A percentile compares a stretch with the other conserved stretches of the same genome.
These are phyloP conservation scores for Rhodosporidiobolus sp. DNA, from an alignment of 768 basidiomycete species.

Conservation along the genomic window DNA sequence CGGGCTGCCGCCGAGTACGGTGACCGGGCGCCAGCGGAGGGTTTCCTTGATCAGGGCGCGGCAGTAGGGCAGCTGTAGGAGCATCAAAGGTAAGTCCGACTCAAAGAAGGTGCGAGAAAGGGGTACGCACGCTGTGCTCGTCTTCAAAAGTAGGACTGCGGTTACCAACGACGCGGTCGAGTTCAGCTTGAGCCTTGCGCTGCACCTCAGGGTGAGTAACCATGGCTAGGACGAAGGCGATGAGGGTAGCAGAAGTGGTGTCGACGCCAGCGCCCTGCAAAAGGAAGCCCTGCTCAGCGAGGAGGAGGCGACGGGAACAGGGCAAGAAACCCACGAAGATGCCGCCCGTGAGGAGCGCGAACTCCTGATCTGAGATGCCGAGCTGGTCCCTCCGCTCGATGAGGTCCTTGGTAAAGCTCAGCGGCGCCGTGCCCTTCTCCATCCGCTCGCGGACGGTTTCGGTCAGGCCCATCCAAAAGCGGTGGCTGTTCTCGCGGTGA, in stretches of 20 bases:
- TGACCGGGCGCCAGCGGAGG: conserved; percentile 38
- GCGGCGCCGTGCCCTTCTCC: conserved; percentile 6
- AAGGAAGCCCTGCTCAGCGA: too few species aligned
- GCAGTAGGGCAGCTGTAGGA: conserved; percentile 28
- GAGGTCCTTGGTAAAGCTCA: conserved; percentile 7
- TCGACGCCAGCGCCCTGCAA: conserved; percentile 25
- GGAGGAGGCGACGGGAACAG: too few species aligned
- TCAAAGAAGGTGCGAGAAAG: too few species aligned
- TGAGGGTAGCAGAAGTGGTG: conserved; percentile 19
- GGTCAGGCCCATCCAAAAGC: conserved; percentile 4
- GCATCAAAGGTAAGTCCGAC: neutral
- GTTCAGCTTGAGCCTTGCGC: conserved; percentile 19
- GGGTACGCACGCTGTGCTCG: neutral
- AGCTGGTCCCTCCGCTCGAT: conserved; percentile 3
- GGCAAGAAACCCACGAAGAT: neutral
- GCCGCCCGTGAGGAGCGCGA: conserved; percentile 2
- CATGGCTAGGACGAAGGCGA: conserved; percentile 27
- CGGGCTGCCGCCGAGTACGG: conserved; percentile 34
- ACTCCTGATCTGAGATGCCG: conserved; percentile 10
- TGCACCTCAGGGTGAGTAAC: conserved; percentile 15
- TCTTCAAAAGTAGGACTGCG: conserved; percentile 30
- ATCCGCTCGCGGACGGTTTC: conserved; percentile 7
- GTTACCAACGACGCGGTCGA: conserved; percentile 33
- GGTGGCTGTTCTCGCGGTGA: neutral
- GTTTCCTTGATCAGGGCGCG: conserved; percentile 28